Conservation (phyloP, 1,139 yeast genomes). For the Candida dubliniensis region DNA sequence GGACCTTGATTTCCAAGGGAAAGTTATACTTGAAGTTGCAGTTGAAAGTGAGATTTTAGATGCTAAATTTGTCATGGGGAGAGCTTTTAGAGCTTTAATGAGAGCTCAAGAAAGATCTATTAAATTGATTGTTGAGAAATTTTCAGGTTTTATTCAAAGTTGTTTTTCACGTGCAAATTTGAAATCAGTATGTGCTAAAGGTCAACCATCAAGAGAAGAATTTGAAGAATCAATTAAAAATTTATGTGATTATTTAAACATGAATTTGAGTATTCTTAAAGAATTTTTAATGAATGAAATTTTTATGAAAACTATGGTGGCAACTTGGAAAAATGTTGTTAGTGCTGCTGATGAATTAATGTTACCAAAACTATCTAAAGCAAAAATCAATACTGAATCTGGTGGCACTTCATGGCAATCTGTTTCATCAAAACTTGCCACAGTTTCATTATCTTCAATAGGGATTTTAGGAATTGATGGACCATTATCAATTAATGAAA, state of each 20-base stretch:
- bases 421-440: conserved; percentile 50
- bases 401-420: conserved; percentile 45
- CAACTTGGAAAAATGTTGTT: conserved; percentile 72
- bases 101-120: conserved; percentile 66
- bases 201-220: conserved; percentile 50
- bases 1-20: conserved; percentile 70
- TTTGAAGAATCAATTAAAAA: conserved; percentile 73
- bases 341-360: conserved; percentile 63
- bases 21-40: conserved; percentile 61
- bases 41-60: conserved; percentile 79
- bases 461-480: conserved; percentile 37
- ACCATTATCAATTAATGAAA: conserved; percentile 58
- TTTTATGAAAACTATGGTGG: conserved; percentile 67
- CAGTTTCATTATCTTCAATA: conserved; percentile 39
- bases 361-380: conserved; percentile 69
- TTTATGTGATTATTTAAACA: conserved; percentile 70
- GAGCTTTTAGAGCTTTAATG: conserved; percentile 64
- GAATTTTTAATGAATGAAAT: conserved; percentile 59
- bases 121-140: conserved; percentile 65
- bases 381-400: conserved; percentile 22
- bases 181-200: conserved; percentile 51
- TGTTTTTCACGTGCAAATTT: conserved; percentile 48
- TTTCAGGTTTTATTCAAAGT: conserved; percentile 41
- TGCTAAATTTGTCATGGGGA: conserved; percentile 76
- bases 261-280: conserved; percentile 67